A percentile compares a stretch with the other conserved stretches of the same genome.
Conservation (phyloP, 2,329 filamentous ascomycete genomes). For the Pseudocercospora eumusae region DNA sequence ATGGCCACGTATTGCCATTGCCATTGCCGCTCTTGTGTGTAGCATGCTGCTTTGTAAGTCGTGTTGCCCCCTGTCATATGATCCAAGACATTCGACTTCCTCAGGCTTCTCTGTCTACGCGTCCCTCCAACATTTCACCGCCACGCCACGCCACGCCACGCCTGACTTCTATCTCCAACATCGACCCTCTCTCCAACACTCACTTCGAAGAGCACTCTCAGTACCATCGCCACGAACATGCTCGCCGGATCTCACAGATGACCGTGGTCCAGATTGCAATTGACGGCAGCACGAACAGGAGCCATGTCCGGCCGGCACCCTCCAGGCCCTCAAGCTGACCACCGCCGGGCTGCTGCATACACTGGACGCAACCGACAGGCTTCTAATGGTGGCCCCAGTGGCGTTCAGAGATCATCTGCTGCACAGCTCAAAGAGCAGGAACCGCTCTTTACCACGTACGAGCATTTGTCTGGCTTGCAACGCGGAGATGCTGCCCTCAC, state of each 20-base stretch:
- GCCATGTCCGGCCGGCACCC: constrained; percentile 28
- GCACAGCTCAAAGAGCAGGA: constrained; percentile 49
- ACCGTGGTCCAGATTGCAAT: too few relatives aligned
- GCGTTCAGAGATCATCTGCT: constrained; percentile 39
- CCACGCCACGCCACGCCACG: too few relatives aligned
- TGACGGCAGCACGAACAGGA: too few relatives aligned
- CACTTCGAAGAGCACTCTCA: too few relatives aligned
- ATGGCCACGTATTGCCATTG: neutral
- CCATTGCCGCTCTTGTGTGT: neutral
- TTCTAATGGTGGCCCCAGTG: constrained; percentile 37
- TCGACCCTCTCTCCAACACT: too few relatives aligned
- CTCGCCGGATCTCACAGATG: neutral
- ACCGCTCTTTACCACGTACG: constrained; percentile 52
- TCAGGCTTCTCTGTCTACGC: constrained; percentile 7
- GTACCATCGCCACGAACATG: neutral
- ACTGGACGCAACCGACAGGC: constrained; percentile 31
- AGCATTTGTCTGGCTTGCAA: constrained; percentile 51
- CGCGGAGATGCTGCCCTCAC: constrained; percentile 51
- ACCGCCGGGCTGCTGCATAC: constrained; percentile 24
- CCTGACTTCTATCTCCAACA: too few relatives aligned
- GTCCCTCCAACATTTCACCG: neutral
- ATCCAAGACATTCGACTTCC: constrained; percentile 9
- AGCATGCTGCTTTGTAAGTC: constrained; percentile 2
- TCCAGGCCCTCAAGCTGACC: constrained; percentile 22
- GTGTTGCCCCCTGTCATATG: neutral